Conservation (phyloP, 202 grass and related monocot genomes). For the Schoenoplectus tabernaemontani region DNA sequence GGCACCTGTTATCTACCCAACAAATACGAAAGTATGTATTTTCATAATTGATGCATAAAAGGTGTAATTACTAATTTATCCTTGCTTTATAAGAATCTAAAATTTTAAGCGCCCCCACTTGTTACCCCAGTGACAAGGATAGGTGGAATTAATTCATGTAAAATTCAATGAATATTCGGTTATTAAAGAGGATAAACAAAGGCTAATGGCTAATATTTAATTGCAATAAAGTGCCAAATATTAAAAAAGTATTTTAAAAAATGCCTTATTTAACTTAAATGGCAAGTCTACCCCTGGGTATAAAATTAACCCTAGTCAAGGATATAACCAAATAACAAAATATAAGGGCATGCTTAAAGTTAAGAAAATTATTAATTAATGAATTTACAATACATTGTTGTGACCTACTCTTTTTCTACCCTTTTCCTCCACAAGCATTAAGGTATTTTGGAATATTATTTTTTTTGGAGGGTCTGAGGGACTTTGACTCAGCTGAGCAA, state of each 20-base stretch:
- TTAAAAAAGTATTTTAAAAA: conserved; percentile 12
- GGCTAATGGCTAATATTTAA: conserved; percentile 24
- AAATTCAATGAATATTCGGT: conserved; percentile 22
- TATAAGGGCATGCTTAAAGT: conserved; percentile 30
- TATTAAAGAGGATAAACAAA: conserved; percentile 15
- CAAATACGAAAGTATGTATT: conserved; percentile 2
- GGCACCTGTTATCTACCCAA: conserved; percentile 9
- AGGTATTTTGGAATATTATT: conserved; percentile 29
- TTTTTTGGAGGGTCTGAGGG: conserved; percentile 21
- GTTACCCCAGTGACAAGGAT: conserved; percentile 22
- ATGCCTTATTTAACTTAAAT: conserved; percentile 17
- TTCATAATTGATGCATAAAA: conserved; percentile 20
- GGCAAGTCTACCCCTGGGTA: conserved; percentile 20
- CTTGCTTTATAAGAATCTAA: conserved; percentile 20
- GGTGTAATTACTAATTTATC: conserved; percentile 14
- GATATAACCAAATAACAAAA: conserved; percentile 28
- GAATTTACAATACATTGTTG: conserved; percentile 25
- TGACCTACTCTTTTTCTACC: conserved; percentile 37
- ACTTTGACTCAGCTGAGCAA: conserved; percentile 30
- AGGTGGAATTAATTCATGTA: conserved; percentile 14
- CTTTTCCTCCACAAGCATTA: conserved; percentile 37
- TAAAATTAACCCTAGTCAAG: conserved; percentile 37
- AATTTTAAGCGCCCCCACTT: conserved; percentile 17
- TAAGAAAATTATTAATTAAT: conserved; percentile 30
- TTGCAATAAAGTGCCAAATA: conserved; percentile 17